Evolutionary conservation across 2,329 filamentous ascomycete genomes (phyloP), one percentile per base, ranked within the genome.

Genomic region (Aspergillus sp.): DNA sequence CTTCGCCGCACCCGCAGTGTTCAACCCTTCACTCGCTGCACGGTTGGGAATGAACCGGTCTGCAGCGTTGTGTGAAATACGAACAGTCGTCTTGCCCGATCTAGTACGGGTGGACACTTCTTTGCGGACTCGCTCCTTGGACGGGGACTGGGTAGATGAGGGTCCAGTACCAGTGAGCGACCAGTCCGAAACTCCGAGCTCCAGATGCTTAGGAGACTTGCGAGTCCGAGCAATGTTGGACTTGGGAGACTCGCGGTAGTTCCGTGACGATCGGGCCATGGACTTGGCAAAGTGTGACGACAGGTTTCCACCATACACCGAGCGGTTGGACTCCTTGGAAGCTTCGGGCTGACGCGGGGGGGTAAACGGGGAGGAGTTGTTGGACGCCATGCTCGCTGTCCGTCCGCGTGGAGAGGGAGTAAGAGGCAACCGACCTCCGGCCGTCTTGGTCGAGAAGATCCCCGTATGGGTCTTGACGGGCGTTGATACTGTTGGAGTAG

Each of bases 31-130:
- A 78, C 92, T 96, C 59, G 92, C 89, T 46, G 83, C 83, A 29
- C 94, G 88, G 79, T 96, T 97, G 62, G 94, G 93, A 62, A 99
- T 97, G 79, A 97, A 99, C 49, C 94, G 87, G 73, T 99, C 94
- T 36, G 87, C 91, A 45, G 84, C 81, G 64, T 93, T 94, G 72
- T 82, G 75, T 23, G 78, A 70, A 64, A 82, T 76, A 51, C 84
- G 87, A 53, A 92, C 72, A 1, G 88, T 91, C 13, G 89, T 93
- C 83, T 95, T 95, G 67, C 73, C 72, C 23, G 71, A 62, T 49
- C 78, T 75, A 63, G 77, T 74, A 25, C 80, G 73, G 44, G 71
- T 65, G 61, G 55, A 80, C 61, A 78, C 85, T 82, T 70, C 77
- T 66, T 78, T 81, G 20, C 76, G 81, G 71, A 65, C 79, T 63